Evolutionary conservation across 176 grass and related monocot species (phyloP).

Genomic region (Oryza meridionalis): DNA sequence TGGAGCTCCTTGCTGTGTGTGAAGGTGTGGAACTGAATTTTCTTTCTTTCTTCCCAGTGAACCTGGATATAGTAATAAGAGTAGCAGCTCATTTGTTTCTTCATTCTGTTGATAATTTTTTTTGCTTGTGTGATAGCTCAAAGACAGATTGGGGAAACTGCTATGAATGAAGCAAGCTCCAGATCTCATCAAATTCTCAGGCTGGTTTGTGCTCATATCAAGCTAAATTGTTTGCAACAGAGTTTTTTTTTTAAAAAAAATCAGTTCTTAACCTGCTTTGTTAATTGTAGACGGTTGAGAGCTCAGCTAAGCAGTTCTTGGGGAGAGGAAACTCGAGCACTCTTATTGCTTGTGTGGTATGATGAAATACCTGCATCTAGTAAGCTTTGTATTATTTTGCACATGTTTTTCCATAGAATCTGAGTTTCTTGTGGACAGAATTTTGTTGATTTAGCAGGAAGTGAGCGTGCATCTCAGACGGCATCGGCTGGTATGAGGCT

Average conservation of each 20-base stretch:
- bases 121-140: conserved; percentile 56
- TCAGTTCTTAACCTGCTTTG: conserved; percentile 31
- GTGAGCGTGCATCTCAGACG: conserved; percentile 88
- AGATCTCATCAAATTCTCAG: conserved; percentile 98
- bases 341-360: conserved; percentile 80
- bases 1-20: conserved; percentile 80
- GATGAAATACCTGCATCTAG: not conserved
- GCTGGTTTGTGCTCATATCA: conserved; percentile 51
- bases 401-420: not conserved
- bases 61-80: not conserved
- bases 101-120: conserved; percentile 12
- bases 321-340: conserved; percentile 66
- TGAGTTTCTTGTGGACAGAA: conserved; percentile 55
- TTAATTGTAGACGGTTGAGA: conserved; percentile 67
- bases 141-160: conserved; percentile 84
- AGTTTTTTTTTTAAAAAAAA: not conserved
- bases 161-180: conserved; percentile 82
- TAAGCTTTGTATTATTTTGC: not conserved
- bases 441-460: conserved; percentile 95
- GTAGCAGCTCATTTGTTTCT: not conserved
- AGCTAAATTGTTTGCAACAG: not conserved
- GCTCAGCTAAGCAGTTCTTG: conserved; percentile 56
- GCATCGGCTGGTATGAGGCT: conserved; percentile 64
- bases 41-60: not conserved
- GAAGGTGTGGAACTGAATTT: conserved; percentile 51